Percentiles rank a stretch among this genome's conserved stretches.
Evolutionary conservation across 345 rosid genomes (phyloP).

Genomic region (Gossypium thurberi): DNA sequence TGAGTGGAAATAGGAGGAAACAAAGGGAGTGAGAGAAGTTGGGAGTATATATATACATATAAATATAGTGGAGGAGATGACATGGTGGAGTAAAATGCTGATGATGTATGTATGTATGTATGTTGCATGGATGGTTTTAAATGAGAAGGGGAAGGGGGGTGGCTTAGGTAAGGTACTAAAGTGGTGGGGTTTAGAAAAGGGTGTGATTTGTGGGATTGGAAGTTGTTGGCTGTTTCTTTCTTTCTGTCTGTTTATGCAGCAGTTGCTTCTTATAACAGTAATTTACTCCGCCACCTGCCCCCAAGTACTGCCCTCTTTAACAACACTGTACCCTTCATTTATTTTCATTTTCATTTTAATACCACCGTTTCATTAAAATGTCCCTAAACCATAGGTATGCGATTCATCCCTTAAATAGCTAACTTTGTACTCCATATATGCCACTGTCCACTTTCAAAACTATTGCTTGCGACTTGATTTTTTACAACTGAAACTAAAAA

Average conservation of each 20-base stretch:
- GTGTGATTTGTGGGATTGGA: background rate
- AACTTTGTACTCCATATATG: background rate
- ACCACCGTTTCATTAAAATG: background rate
- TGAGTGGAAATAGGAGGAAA: constrained; percentile 12
- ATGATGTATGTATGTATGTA: background rate
- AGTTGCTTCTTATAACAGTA: background rate
- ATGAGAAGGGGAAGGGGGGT: background rate
- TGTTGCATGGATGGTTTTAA: background rate
- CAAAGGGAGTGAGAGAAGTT: background rate
- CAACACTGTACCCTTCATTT: background rate
- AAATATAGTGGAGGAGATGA: background rate
- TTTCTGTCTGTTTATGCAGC: background rate
- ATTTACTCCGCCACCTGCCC: constrained; percentile 1
- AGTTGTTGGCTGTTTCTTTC: background rate
- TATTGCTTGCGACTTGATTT: background rate
- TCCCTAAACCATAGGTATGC: background rate
- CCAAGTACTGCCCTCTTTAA: background rate
- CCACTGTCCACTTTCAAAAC: background rate
- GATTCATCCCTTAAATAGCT: background rate
- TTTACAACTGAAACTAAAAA: background rate
- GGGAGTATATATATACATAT: background rate
- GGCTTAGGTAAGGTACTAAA: background rate
- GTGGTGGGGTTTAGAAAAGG: background rate
- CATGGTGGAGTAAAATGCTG: background rate
- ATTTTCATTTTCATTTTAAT: background rate